Evolutionary conservation across 768 basidiomycete genomes (phyloP), one percentile per base, ranked within the genome.

Genomic region (Candolleomyces eurysporus): DNA sequence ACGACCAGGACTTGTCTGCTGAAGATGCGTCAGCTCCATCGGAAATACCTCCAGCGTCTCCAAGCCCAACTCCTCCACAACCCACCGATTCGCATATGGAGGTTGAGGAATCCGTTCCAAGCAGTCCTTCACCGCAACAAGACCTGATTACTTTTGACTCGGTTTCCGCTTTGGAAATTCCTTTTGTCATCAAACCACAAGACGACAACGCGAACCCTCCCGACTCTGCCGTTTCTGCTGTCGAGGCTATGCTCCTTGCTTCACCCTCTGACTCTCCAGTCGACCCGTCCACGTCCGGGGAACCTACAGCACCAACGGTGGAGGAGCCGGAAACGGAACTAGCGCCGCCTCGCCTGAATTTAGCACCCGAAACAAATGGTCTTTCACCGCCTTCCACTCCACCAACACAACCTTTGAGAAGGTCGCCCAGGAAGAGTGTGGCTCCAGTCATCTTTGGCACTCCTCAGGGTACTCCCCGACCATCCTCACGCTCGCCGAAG

Each of bases 361-460:
- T 5, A 56, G 40, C 52, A 36, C 8, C 36, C 36, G 52, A 32
- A 43, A 17, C 42, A 31, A 43, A 13, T 36, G 11, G 8, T 36
- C 36, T 36, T 8, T 16, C 40, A 11, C 36, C 40, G 2, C 58
- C 59, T 22, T 58, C 48, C 26, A 51, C 51, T 2, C 50, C 59
- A 26, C 59, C 59, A 11, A 54, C 64, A 22, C 73, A 71, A 17
- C 76, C 77, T 21, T 60, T 75, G 19, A 72, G 77, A 57, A 69
- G 73, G 52, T 79, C 79, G 59, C 76, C 76, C 30, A 73, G 74
- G 48, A 73, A 73, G 42, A 80, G 78, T 63, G 61, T 66, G 17
- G 68, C 67, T 22, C 75, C 73, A 49, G 71, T 36, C 36, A 36
- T 36, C 36, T 36, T 36, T 36, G 36, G 36, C 36, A 36, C 36